A percentile compares a stretch with the other conserved stretches of the same genome.
These are phyloP conservation scores for Mortierella claussenii DNA, from an alignment of 192 early-diverging fungal genomes.

Conservation along the genomic window DNA sequence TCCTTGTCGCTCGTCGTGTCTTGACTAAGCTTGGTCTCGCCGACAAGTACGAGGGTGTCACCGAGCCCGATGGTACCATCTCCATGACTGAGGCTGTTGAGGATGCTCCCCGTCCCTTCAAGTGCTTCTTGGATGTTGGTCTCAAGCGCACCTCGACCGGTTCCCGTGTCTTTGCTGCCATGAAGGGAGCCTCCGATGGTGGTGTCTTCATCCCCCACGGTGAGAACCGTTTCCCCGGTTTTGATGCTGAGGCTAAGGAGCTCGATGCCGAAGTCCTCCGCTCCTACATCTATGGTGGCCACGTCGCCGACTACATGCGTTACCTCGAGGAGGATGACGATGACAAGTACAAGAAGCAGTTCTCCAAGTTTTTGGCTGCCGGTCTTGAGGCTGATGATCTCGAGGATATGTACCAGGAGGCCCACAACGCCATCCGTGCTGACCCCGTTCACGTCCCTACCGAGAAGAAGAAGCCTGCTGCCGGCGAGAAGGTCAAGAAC, in stretches of 20 bases:
- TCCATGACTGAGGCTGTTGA: slow-evolving; percentile 88
- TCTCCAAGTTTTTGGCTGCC: slow-evolving; percentile 90
- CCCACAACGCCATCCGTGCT: slow-evolving; percentile 94
- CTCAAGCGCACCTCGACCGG: slow-evolving; percentile 97
- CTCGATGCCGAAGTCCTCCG: slow-evolving; percentile 93
- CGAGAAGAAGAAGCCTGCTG: slow-evolving; percentile 76
- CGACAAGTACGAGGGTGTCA: slow-evolving; percentile 96
- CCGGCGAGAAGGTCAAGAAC: slow-evolving; percentile 80
- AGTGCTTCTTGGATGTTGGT: slow-evolving; percentile 97
- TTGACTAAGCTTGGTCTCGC: slow-evolving; percentile 94
- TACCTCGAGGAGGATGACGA: slow-evolving; percentile 98
- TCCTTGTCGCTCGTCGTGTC: slow-evolving; percentile 95
- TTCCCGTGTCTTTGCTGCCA: slow-evolving; percentile 94
- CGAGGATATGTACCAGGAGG: slow-evolving; percentile 94
- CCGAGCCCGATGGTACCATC: slow-evolving; percentile 89
- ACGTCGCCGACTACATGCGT: slow-evolving; percentile 98
- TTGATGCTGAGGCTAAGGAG: slow-evolving; percentile 84
- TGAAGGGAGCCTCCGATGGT: slow-evolving; percentile 99
- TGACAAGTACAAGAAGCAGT: slow-evolving; percentile 97
- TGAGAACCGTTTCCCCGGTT: slow-evolving; percentile 98
- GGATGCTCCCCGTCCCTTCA: slow-evolving; percentile 97
- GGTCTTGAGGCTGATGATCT: slow-evolving; percentile 89
- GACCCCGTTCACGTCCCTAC: slow-evolving; percentile 81
- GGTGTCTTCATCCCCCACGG: slow-evolving; percentile 96
- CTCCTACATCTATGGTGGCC: slow-evolving; percentile 98